Conservation (phyloP, 2,329 filamentous ascomycete species). For the Ciborinia camelliae region DNA sequence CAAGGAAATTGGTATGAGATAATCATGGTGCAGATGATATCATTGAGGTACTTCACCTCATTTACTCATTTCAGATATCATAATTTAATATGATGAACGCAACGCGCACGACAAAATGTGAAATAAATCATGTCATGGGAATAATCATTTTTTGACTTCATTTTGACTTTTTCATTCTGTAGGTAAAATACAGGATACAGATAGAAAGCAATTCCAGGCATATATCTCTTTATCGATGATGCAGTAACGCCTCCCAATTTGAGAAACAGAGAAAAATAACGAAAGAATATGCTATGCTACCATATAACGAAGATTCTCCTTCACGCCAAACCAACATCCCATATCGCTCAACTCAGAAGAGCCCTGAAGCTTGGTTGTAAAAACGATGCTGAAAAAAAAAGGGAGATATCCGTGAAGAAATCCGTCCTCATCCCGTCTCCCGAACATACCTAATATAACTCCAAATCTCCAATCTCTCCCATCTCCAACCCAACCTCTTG, state of each 20-base stretch:
- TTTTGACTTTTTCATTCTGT: not conserved
- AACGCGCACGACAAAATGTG: not conserved
- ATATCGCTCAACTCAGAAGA: not conserved
- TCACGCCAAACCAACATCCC: conserved; percentile 2
- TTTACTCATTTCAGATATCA: not conserved
- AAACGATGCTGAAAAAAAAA: not conserved
- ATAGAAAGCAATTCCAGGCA: not conserved
- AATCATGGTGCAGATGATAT: conserved; percentile 1
- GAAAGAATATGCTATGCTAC: not conserved
- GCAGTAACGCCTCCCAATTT: not conserved
- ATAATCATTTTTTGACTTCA: not conserved
- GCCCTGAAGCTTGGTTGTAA: not conserved
- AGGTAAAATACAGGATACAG: conserved; percentile 6
- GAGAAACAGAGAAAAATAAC: not conserved
- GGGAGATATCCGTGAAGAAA: not conserved
- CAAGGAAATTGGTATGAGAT: not conserved
- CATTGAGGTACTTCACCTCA: not conserved
- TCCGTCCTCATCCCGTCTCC: too few relatives aligned
- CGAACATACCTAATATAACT: conserved; percentile 10
- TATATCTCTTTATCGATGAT: conserved; percentile 7
- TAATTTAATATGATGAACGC: not conserved
- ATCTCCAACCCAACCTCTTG: conserved; percentile 4
- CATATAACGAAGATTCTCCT: not conserved
- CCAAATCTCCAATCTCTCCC: not conserved
- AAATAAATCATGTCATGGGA: not conserved